A percentile compares a stretch with the other conserved stretches of the same genome.
These are phyloP conservation scores for Scutellaria baicalensis DNA, from an alignment of 257 asterid species.

Conservation along the genomic window DNA sequence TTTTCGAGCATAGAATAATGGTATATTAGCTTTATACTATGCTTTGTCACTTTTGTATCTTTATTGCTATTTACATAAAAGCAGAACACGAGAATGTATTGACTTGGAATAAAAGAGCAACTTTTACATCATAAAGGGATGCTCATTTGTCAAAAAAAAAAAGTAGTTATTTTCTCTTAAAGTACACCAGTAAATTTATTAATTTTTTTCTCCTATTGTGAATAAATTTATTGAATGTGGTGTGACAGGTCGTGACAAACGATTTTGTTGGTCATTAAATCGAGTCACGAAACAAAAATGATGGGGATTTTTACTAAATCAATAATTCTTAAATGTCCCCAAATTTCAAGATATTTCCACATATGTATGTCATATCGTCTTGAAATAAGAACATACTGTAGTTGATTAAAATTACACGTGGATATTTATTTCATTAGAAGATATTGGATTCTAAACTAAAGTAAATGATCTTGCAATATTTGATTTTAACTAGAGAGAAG, in stretches of 20 bases:
- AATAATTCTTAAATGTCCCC: too few relatives aligned
- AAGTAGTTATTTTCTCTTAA: neutral
- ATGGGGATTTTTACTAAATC: too few relatives aligned
- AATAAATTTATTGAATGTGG: neutral
- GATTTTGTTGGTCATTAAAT: neutral
- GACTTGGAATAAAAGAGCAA: conserved; percentile 7
- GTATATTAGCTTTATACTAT: conserved; percentile 1
- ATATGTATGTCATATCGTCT: too few relatives aligned
- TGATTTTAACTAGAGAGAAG: too few relatives aligned
- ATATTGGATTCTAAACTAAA: too few relatives aligned
- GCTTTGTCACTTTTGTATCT: conserved; percentile 10
- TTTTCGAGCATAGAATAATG: neutral
- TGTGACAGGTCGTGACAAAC: neutral
- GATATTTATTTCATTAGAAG: too few relatives aligned
- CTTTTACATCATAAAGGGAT: conserved; percentile 8
- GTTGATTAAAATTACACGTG: too few relatives aligned
- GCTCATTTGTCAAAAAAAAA: neutral
- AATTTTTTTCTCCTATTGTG: neutral
- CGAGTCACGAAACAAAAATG: too few relatives aligned
- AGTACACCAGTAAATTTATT: neutral
- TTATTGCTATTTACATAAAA: neutral
- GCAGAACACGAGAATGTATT: neutral
- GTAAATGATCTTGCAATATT: too few relatives aligned
- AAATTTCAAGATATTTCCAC: too few relatives aligned
- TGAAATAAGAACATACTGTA: too few relatives aligned